A percentile compares a stretch with the other conserved stretches of the same genome.
Conservation (phyloP, 495 filamentous ascomycete species). For the Xylaria curta region DNA sequence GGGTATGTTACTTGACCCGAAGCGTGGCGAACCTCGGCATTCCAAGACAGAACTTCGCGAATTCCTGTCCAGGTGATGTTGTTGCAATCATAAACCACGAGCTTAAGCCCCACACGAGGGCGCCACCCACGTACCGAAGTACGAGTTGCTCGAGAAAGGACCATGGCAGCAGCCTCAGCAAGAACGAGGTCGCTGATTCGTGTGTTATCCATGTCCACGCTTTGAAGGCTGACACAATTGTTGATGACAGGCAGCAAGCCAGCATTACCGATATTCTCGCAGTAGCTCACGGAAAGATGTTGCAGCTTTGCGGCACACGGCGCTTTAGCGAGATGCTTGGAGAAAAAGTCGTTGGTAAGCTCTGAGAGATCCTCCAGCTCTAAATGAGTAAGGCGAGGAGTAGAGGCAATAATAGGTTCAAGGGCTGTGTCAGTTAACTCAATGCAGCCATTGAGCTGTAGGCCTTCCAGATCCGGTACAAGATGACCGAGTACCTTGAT, state of each 20-base stretch:
- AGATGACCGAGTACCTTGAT: conserved; percentile 71
- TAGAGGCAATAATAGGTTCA: conserved; percentile 72
- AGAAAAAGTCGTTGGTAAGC: conserved; percentile 75
- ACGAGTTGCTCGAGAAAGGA: conserved; percentile 68
- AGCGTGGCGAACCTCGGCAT: conserved; percentile 66
- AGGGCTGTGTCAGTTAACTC: conserved; percentile 76
- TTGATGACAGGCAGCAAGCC: conserved; percentile 88
- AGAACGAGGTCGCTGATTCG: conserved; percentile 87
- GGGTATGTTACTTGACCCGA: conserved; percentile 58
- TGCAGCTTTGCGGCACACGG: conserved; percentile 73
- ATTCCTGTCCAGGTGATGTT: conserved; percentile 93
- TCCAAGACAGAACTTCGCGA: conserved; percentile 82
- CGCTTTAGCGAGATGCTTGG: conserved; percentile 71
- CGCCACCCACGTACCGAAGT: conserved; percentile 40
- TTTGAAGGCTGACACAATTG: conserved; percentile 69
- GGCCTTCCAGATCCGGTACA: conserved; percentile 79
- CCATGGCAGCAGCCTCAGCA: conserved; percentile 78
- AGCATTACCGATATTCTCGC: conserved; percentile 80
- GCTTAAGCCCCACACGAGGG: conserved; percentile 68
- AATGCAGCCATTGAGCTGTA: conserved; percentile 77
- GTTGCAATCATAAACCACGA: conserved; percentile 91
- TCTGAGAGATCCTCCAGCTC: conserved; percentile 86
- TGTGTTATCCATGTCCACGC: conserved; percentile 92
- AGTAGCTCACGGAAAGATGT: conserved; percentile 89
- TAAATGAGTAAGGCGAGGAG: conserved; percentile 79